A percentile compares a stretch with the other conserved stretches of the same genome.
Conservation (phyloP, 106 monocot species). For the Allium sativum region DNA sequence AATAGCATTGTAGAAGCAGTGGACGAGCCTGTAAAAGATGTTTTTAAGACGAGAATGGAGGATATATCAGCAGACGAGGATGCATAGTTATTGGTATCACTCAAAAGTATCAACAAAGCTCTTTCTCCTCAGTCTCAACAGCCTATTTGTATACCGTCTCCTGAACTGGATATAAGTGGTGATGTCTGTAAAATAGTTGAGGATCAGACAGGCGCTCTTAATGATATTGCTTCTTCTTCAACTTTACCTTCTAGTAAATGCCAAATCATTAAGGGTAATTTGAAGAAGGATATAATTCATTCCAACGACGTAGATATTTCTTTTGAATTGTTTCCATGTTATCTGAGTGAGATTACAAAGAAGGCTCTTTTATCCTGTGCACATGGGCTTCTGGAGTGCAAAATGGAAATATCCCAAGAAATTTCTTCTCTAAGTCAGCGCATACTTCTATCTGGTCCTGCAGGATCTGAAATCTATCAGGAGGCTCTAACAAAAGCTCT, state of each 20-base stretch:
- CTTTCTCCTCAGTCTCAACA: constrained; percentile 23
- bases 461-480: constrained; percentile 22
- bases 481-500: constrained; percentile 23
- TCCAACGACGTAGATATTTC: constrained; percentile 57
- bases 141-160: constrained; percentile 11
- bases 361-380: constrained; percentile 20
- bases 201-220: constrained; percentile 38
- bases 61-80: constrained; percentile 67
- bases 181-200: constrained; percentile 38
- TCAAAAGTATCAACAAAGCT: constrained; percentile 32
- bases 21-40: constrained; percentile 24
- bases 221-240: constrained; percentile 25
- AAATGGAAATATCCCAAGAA: constrained; percentile 10
- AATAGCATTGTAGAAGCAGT: constrained; percentile 28
- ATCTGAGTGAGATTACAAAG: constrained; percentile 33
- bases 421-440: constrained; percentile 21
- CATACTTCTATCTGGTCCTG: constrained; percentile 22
- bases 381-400: constrained; percentile 16
- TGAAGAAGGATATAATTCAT: constrained; percentile 55
- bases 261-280: constrained; percentile 53
- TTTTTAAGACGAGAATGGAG: constrained; percentile 36
- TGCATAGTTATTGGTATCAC: constrained; percentile 63
- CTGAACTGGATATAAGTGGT: constrained; percentile 46
- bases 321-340: constrained; percentile 86
- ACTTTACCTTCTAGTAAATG: constrained; percentile 34